Evolutionary conservation across 371 early-diverging fungal species (phyloP).

Genomic region (Mucor saturninus): DNA sequence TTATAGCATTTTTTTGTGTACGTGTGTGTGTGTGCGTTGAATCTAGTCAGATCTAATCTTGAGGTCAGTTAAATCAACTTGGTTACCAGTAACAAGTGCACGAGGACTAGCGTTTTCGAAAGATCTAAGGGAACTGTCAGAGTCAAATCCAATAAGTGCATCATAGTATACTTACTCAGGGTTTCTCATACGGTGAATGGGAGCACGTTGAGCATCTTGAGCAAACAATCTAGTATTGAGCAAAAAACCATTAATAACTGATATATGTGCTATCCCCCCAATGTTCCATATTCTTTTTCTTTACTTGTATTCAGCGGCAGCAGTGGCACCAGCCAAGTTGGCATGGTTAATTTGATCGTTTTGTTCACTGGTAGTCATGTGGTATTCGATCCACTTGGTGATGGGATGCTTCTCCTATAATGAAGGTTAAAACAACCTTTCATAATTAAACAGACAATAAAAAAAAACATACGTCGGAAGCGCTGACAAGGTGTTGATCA

Average conservation of each 20-base stretch:
- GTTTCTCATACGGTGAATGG: slow-evolving; percentile 52
- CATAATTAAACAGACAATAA: too few relatives aligned
- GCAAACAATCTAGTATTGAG: slow-evolving; percentile 33
- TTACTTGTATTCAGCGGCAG: slow-evolving; percentile 52
- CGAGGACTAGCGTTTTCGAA: slow-evolving; percentile 54
- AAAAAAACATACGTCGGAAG: slow-evolving; percentile 31
- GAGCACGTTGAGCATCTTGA: slow-evolving; percentile 55
- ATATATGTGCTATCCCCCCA: neutral
- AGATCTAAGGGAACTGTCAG: slow-evolving; percentile 24
- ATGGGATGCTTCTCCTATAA: slow-evolving; percentile 50
- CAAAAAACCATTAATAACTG: slow-evolving; percentile 18
- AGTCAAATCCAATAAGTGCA: neutral
- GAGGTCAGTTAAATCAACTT: slow-evolving; percentile 49
- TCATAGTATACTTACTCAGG: slow-evolving; percentile 45
- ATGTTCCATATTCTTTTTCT: neutral
- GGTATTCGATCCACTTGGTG: slow-evolving; percentile 52
- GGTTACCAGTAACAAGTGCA: slow-evolving; percentile 40
- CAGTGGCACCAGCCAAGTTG: slow-evolving; percentile 35
- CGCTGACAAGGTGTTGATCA: slow-evolving; percentile 35
- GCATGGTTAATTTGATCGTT: slow-evolving; percentile 37
- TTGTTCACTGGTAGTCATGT: slow-evolving; percentile 42
- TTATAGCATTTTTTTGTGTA: neutral
- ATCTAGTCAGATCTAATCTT: slow-evolving; percentile 49
- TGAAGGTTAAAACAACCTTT: neutral
- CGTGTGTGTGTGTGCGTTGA: neutral